phyloP scores from a whole-genome alignment of 768 basidiomycete species.

The Postia placenta region DNA sequence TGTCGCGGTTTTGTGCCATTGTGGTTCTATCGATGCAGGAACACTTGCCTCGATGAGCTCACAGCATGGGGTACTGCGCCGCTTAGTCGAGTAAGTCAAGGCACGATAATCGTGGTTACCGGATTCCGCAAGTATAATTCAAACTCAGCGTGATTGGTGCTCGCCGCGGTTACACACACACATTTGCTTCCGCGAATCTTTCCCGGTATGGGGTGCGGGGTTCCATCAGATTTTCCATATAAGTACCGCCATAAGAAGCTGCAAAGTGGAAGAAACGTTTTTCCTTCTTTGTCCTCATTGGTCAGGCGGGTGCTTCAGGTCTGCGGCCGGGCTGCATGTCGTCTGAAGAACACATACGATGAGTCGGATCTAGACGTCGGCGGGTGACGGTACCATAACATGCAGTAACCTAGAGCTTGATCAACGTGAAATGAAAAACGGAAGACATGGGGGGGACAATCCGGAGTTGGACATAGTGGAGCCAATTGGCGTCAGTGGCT shows the following conservation, averaged over 20 bases:
- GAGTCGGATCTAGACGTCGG: not conserved
- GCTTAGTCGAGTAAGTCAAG: not conserved
- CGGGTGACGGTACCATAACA: not conserved
- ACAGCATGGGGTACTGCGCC: not conserved
- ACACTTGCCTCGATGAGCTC: not conserved
- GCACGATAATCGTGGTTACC: not conserved
- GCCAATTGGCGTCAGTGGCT: too few relatives aligned
- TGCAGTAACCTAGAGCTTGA: not conserved
- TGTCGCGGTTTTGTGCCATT: not conserved
- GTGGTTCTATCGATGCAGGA: slow-evolving; percentile 2
- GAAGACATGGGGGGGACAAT: too few relatives aligned
- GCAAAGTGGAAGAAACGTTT: too few relatives aligned
- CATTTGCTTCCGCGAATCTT: slow-evolving; percentile 7
- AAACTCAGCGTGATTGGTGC: too few relatives aligned
- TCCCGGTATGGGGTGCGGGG: not conserved
- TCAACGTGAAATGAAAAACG: not conserved
- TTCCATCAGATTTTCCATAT: slow-evolving; percentile 4
- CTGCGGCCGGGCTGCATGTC: too few relatives aligned
- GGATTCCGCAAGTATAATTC: too few relatives aligned
- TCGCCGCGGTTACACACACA: too few relatives aligned
- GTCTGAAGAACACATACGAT: too few relatives aligned
- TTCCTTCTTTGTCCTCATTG: too few relatives aligned
- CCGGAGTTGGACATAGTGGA: too few relatives aligned
- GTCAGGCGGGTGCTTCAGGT: too few relatives aligned
- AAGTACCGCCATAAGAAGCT: not conserved